Base-by-base conservation (phyloP, 148 eudicot species). In the Rhododendron mucronatum region DNA sequence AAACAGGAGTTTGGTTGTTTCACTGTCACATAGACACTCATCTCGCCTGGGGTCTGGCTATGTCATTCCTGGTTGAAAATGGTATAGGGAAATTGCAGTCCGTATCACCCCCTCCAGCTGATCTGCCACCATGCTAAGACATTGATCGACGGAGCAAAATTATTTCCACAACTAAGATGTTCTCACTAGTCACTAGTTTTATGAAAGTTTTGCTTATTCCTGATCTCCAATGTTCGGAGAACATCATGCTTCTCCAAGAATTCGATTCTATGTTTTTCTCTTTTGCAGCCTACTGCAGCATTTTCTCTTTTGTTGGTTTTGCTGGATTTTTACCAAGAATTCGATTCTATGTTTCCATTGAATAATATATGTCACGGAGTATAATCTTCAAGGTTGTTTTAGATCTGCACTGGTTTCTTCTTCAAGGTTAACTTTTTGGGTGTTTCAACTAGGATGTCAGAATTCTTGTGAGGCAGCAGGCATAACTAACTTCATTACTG, bases 51-150 rank as follows among this genome's bases (percentile, higher is more conserved):
- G 98, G 96, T 51, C 87, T 95, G 75, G 97, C 90, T 10, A 94
- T 92, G 96, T 73, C 86, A 33, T 94, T 95, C 89, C 65, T 92
- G 85, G 96, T 95, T 33, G 98, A 93, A 77, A 90, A 94, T 51
- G 97, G 97, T 48, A 84, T 73, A 5, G 94, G 95, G 55, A 77
- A 90, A 84, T 81, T 53, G 26, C 88, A 95, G 87, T 85, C 97
- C 7, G 51, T 94, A 47, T 86, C 82, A 84, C 78, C 97, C 41
- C 98, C 98, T 87, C 97, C 98, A 75, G 81, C 89, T 8, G 94
- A 94, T 87, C 96, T 95, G 53, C 98, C 98, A 2, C 93, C 73
- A 86, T 94, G 98, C 88, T 95, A 92, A 86, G 45, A 84, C 83
- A 82, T 55, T 85, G 41, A 55, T n/a, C 37, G 1, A 59, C 18